Evolutionary conservation across 176 grass and related monocot genomes (phyloP), one percentile per base, ranked within the genome.

Genomic region (Musa schizocarpa): DNA sequence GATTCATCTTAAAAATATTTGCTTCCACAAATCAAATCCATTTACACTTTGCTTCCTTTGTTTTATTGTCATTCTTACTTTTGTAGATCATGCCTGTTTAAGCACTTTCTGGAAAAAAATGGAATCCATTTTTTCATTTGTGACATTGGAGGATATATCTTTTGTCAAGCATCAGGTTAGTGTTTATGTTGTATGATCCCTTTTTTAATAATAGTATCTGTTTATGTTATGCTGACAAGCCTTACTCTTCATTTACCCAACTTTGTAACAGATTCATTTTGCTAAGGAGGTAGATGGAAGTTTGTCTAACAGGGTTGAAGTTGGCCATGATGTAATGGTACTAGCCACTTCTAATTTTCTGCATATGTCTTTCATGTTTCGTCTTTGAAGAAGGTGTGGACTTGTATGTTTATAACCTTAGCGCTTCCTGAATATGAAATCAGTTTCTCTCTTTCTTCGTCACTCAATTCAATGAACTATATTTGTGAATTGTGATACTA

Each of bases 101-200:
- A 81, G 88, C 2, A 65, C 85, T 72, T 96, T 96, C 75, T 96
- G 92, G 92, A 92, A 92, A 80, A 92, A 87, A 80, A 92, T 96
- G 92, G 92, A 96, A 84, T 82, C 87, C 22, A 76, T 84, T 78
- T 86, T 96, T 77, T 82, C 84, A 78, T 85, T 81, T 68, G 63
- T 81, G 76, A 83, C 76, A 77, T 78, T 66, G 25, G 73, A 89
- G 69, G 88, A 92, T 81, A 64, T 86, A 34, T 71, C 82, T 74
- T 96, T 86, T 74, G 82, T 92, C 75, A 85, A 86, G 82, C 74
- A 89, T 68, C 89, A 96, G 92, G 92, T 81, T 75, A 66, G 82
- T 77, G 49, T 65, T 14, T 74, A 17, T 74, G 55, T 11, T 29
- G 23, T 55, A 8, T 17, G 72, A 2, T 19, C 1, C 22, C 13